Percentiles rank a stretch among this genome's conserved stretches.
phyloP scores from a whole-genome alignment of 306 rosid species.

The Carpinus fangiana region DNA sequence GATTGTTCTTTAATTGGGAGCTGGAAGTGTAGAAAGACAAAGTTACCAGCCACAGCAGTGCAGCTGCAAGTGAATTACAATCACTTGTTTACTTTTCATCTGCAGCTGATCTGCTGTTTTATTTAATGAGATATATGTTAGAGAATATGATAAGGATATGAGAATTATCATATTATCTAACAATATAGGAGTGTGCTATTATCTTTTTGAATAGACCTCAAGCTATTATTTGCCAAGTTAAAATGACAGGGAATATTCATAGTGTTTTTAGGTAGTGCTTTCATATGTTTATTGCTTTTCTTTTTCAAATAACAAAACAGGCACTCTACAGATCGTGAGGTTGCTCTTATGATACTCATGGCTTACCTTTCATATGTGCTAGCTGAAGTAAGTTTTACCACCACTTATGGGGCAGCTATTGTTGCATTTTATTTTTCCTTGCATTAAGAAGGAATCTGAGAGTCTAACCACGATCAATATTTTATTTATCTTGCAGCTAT shows the following conservation, averaged over 20 bases:
- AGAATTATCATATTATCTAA: no score
- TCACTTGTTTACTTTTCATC: no score
- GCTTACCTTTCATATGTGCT: slow-evolving; percentile 94
- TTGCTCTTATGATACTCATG: slow-evolving; percentile 97
- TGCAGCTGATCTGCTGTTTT: not conserved
- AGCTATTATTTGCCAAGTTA: not conserved
- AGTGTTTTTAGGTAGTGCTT: not conserved
- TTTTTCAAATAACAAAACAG: slow-evolving; percentile 37
- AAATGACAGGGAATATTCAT: not conserved
- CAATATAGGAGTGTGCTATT: not conserved
- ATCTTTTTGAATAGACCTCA: no score
- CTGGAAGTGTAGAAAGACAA: not conserved
- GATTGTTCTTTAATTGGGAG: not conserved
- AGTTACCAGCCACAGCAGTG: no score
- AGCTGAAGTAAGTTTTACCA: slow-evolving; percentile 63
- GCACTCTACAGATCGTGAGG: slow-evolving; percentile 95
- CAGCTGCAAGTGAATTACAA: no score
- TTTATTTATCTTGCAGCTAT: slow-evolving; percentile 63
- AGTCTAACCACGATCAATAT: slow-evolving; percentile 3
- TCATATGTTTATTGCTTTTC: not conserved
- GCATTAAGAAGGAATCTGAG: slow-evolving; percentile 3
- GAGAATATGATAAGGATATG: no score
- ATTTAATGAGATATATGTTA: not conserved
- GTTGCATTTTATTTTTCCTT: not conserved
- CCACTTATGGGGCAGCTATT: slow-evolving; percentile 5